phyloP scores from a whole-genome alignment of 805 yeast genomes.

The Jamesozyma hellenica region DNA sequence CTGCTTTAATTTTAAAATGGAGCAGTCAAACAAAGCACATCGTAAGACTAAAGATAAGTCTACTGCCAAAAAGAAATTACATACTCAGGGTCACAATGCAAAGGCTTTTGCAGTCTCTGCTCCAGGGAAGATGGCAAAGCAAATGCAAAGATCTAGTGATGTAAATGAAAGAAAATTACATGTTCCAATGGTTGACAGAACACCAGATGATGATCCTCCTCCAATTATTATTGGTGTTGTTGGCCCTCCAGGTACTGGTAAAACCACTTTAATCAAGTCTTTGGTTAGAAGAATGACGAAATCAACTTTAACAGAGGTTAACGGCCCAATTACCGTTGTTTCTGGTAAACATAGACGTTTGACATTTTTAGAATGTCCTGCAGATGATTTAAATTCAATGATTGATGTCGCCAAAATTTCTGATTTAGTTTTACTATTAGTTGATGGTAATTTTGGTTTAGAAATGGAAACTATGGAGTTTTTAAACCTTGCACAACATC shows the following conservation, averaged over 20 bases:
- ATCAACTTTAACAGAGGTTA: constrained; percentile 72
- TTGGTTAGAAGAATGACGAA: constrained; percentile 80
- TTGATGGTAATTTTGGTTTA: constrained; percentile 95
- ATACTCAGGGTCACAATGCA: constrained; percentile 76
- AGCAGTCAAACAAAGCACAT: constrained; percentile 76
- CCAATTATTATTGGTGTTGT: constrained; percentile 94
- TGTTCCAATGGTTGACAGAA: constrained; percentile 95
- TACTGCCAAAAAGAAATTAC: constrained; percentile 77
- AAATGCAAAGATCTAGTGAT: constrained; percentile 79
- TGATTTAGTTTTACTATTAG: constrained; percentile 76
- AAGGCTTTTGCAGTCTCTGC: constrained; percentile 75
- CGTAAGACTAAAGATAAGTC: constrained; percentile 47
- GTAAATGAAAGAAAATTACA: constrained; percentile 72
- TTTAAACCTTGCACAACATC: constrained; percentile 89
- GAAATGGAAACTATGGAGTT: constrained; percentile 99
- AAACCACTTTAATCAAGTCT: constrained; percentile 84
- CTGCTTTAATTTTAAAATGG: constrained; percentile 17
- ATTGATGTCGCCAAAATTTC: constrained; percentile 93
- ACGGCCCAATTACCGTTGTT: constrained; percentile 95
- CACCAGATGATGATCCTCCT: constrained; percentile 96
- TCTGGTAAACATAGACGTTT: constrained; percentile 88
- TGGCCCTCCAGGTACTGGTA: constrained; percentile 99
- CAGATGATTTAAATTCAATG: constrained; percentile 90
- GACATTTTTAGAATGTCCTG: constrained; percentile 80
- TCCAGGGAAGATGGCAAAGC: constrained; percentile 77